Base-by-base conservation (phyloP, 2,329 filamentous ascomycete genomes). In the Cytospora piceae region DNA sequence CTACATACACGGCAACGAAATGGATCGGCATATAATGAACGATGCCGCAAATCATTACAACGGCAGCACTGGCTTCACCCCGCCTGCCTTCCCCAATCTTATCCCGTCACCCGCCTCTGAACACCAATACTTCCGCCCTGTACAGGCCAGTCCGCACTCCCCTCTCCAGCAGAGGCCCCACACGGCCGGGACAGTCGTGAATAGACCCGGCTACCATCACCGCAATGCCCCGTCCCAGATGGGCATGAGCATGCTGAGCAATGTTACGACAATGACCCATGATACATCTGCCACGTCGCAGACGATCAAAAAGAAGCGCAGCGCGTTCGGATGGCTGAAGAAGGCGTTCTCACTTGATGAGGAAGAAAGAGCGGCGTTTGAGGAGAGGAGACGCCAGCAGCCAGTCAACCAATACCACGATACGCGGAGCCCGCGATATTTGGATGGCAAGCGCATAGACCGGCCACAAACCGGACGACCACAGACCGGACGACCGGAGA, bases 261-360 rank as follows among this genome's bases (percentile, higher is more conserved):
- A 81, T 31, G 81, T 83, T 7, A 83, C 82, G 6, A 81, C 80
- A 1, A 77, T 82, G 58, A 82, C 80, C 0, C 75, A 78, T 27
- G 77, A 82, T 51, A 77, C 78, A 1, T 70, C 74, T 1, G 74
- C 72, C 22, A 74, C 76, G 29, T 79, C 79, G 63, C 77, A 81
- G 12, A 71, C 72, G 46, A 72, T 88, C 6, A 89, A 89, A 75
- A 90, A 89, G 79, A 89, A 89, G 79, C 83, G 85, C 69, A 89
- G 87, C 70, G 85, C 86, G 1, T 88, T 90, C 71, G 87, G 87
- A 2, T 90, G 87, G 87, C 74, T 90, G 64, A 89, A 89, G 75
- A 89, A 90, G 77, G 87, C 87, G 0, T 90, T 90, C 61, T 85
- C 83, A 39, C 76, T 90, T 31, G 86, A 88, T 67, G 87, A 90